Evolutionary conservation across 2,329 filamentous ascomycete genomes (phyloP), one percentile per base, ranked within the genome.

Genomic region (Hymenotorrendiella dingleyae): DNA sequence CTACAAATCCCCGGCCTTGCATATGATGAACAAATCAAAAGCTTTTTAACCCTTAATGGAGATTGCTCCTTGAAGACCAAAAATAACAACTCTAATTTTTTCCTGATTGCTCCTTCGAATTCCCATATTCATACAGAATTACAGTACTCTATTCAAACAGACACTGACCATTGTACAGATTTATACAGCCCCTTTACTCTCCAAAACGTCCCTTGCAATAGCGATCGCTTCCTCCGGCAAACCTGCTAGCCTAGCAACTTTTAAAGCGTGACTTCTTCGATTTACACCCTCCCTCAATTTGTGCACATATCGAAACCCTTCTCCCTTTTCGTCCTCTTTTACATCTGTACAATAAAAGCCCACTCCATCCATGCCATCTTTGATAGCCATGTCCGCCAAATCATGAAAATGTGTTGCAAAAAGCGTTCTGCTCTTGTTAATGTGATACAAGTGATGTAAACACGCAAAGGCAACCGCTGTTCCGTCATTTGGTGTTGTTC

Each of bases 371-470:
- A 81, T 58, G 0, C 68, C 67, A 4, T 68, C 74, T 6, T 71
- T 68, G 6, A 62, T 63, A 0, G 84, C 86, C 69, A 94, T 76
- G 58, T 95, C 89, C 2, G 84, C 84, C 5, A 98, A 69, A 3
- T 67, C 71, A 63, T 98, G 91, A 58, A 97, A 98, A 64, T 98
- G 93, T 12, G 93, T 97, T 1, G 93, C 93, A 62, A 98, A 98
- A 30, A 98, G 70, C 1, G 84, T 81, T 11, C 93, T 78, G 60
- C 85, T 88, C 59, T 73, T 72, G 61, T 93, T 96, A 17, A 84
- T 69, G 36, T 80, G 73, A 54, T 87, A 83, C 12, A 98, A 70
- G 63, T 97, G 88, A 59, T 91, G 78, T 37, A 98, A 69, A 57
- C 84, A 89, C 1, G 91, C 93, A 63, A 85, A 97, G 0, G 88